Conservation (phyloP, 164 flowering plant genomes). For the Nymphaea thermarum region DNA sequence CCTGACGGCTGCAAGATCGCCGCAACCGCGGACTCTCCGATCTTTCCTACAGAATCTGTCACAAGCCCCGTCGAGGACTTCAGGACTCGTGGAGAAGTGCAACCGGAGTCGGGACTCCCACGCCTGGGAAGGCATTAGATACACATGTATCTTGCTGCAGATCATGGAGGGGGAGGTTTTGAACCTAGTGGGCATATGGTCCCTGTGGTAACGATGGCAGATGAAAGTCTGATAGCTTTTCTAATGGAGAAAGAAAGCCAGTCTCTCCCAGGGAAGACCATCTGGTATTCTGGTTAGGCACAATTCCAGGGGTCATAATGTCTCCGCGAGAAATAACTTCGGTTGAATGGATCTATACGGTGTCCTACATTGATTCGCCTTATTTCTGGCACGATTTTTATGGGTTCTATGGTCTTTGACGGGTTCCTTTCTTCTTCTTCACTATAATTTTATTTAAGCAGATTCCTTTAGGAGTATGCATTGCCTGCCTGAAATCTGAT, state of each 20-base stretch:
- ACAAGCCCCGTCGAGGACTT: background rate
- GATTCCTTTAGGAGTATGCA: constrained; percentile 36
- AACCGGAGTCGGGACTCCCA: background rate
- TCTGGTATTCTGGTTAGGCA: constrained; percentile 1
- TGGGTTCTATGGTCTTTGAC: background rate
- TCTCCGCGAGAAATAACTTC: constrained; percentile 4
- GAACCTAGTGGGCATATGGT: too few species aligned
- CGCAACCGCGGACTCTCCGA: background rate
- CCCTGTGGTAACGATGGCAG: constrained; percentile 1
- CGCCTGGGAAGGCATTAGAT: background rate
- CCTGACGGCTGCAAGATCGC: too few species aligned
- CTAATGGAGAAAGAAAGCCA: constrained; percentile 1
- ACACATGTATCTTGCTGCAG: background rate
- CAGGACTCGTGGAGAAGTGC: background rate
- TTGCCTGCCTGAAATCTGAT: constrained; percentile 27
- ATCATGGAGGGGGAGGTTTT: too few species aligned
- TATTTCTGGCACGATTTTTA: background rate
- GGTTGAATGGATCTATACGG: constrained; percentile 8
- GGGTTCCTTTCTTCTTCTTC: background rate
- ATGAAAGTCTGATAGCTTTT: background rate
- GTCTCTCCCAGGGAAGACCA: constrained; percentile 1
- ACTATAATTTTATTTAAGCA: constrained; percentile 48
- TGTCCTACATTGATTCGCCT: background rate
- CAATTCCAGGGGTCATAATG: constrained; percentile 2
- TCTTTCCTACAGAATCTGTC: background rate